phyloP scores from a whole-genome alignment of 164 flowering plant genomes.

The Aristolochia contorta region DNA sequence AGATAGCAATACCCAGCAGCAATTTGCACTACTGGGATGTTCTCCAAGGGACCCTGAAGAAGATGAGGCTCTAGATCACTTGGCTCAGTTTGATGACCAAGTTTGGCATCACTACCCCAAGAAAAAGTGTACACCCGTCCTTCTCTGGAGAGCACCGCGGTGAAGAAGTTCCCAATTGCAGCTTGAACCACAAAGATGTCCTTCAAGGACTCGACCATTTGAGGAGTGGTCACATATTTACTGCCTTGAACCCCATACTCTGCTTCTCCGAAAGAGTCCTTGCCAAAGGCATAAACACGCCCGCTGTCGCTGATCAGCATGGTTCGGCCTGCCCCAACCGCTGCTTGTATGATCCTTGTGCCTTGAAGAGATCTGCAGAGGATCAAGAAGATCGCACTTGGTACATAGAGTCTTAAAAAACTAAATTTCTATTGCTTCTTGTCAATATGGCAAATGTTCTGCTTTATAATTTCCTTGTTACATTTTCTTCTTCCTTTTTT shows the following conservation, averaged over 20 bases:
- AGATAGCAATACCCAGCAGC: conserved; percentile 99
- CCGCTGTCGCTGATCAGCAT: conserved; percentile 92
- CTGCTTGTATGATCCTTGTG: conserved; percentile 86
- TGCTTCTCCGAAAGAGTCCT: conserved; percentile 87
- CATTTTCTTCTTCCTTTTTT: background rate
- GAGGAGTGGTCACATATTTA: conserved; percentile 54
- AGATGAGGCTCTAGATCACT: conserved; percentile 73
- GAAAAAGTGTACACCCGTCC: conserved; percentile 92
- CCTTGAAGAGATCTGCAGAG: conserved; percentile 82
- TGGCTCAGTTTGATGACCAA: conserved; percentile 85
- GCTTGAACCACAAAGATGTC: conserved; percentile 90
- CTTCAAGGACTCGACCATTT: conserved; percentile 71
- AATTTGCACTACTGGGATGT: conserved; percentile 89
- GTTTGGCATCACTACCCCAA: conserved; percentile 83
- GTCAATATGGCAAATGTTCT: too few relatives aligned
- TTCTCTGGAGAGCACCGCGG: conserved; percentile 90
- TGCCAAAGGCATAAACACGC: conserved; percentile 79
- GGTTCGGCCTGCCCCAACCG: conserved; percentile 85
- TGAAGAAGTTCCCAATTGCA: conserved; percentile 91
- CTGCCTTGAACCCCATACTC: conserved; percentile 66
- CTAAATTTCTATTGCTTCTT: too few relatives aligned
- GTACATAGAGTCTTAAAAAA: too few relatives aligned
- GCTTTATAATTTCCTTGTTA: conserved; percentile 3
- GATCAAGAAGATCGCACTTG: conserved; percentile 4
- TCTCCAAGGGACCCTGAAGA: conserved; percentile 72